Base-by-base conservation (phyloP, 2,329 filamentous ascomycete species). In the Colletotrichum tropicicola region DNA sequence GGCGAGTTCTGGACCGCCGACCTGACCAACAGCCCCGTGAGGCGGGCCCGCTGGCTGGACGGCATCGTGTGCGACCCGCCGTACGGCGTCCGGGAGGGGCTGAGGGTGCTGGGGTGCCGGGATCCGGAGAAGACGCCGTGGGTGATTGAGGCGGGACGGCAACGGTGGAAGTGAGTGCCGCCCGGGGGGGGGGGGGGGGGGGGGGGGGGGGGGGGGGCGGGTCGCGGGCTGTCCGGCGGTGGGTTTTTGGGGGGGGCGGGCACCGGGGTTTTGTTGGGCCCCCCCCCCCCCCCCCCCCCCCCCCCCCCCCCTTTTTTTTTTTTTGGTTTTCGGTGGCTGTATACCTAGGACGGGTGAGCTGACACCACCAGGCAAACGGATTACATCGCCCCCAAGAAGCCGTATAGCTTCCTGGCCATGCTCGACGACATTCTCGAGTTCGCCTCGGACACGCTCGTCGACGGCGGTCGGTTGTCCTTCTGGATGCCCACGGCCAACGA, bases 401-500 rank as follows among this genome's bases (percentile, higher is more conserved):
- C 94, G 0, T 99, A 99, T 77, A 93, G 93, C 70, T 98, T 99
- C 75, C 83, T 92, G 39, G 91, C 92, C 6, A 94, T 99, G 88
- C 85, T 98, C 19, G 90, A 94, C 72, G 94, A 98, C 75, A 93
- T 99, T 55, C 85, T 98, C 6, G 85, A 89, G 19, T 98, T 99
- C 73, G 90, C 93, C 5, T 86, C 89, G 1, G 82, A 87, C 12
- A 92, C 90, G 1, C 83, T 99, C 1, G 92, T 97, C 7, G 89
- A 93, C 55, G 80, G 88, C 67, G 96, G 93, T 0, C 85, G 96
- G 27, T 77, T 99, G 9, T 92, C 92, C 7, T 97, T 99, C 82
- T 99, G 96, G 96, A 97, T 98, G 92, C 96, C 96, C 0, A 97
- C 94, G 0, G 91, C 93, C 27, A 94, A 93, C 73, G 90, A 92